Evolutionary conservation across 2,329 filamentous ascomycete genomes (phyloP).

Genomic region (Ophiostoma piceae): DNA sequence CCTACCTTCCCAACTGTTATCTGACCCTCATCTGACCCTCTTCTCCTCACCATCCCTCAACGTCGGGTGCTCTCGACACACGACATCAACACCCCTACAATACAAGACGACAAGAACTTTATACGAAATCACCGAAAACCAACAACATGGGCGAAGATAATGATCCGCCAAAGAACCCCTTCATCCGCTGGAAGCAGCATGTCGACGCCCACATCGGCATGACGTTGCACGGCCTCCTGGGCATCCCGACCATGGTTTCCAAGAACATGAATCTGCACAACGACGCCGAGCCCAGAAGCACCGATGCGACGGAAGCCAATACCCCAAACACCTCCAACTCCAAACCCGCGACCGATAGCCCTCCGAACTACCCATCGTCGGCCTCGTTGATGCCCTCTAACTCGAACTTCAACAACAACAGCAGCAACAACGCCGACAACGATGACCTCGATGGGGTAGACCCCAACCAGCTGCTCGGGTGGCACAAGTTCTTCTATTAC

Average conservation of each 20-base stretch:
- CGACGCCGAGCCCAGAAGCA: slow-evolving; percentile 17
- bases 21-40: background rate
- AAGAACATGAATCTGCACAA: slow-evolving; percentile 29
- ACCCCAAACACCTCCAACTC: background rate
- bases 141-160: slow-evolving; percentile 26
- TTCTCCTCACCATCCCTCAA: background rate
- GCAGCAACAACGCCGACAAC: slow-evolving; percentile 19
- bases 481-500: slow-evolving; percentile 36
- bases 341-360: background rate
- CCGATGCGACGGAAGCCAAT: background rate
- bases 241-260: slow-evolving; percentile 30
- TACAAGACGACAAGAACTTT: background rate
- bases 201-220: slow-evolving; percentile 38
- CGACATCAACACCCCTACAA: background rate
- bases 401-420: slow-evolving; percentile 2
- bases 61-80: background rate
- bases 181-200: slow-evolving; percentile 40
- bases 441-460: slow-evolving; percentile 26
- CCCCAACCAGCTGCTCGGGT: slow-evolving; percentile 28
- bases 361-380: background rate
- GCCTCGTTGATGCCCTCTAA: slow-evolving; percentile 20
- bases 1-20: background rate
- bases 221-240: slow-evolving; percentile 32
- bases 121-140: background rate
- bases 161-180: slow-evolving; percentile 34